A percentile compares a stretch with the other conserved stretches of the same genome.
These are phyloP conservation scores for Colletotrichum tabaci DNA, from an alignment of 2,329 filamentous ascomycete species.

Conservation along the genomic window DNA sequence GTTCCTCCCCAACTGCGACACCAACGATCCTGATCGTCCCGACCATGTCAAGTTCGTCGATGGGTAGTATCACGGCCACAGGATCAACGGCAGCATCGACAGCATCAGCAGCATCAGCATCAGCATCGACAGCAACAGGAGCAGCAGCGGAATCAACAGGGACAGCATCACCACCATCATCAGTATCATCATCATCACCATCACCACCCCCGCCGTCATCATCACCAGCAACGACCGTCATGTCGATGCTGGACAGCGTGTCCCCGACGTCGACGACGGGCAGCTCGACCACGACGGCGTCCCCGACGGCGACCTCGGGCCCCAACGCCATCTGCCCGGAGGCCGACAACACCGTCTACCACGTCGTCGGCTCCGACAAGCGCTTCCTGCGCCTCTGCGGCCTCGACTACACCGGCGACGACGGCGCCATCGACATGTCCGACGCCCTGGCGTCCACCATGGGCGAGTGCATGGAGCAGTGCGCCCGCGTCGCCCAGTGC, in stretches of 20 bases:
- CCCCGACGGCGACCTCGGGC: conserved; percentile 46
- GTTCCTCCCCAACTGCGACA: background rate
- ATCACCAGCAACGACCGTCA: conserved; percentile 20
- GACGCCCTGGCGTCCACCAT: conserved; percentile 56
- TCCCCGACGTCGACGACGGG: conserved; percentile 1
- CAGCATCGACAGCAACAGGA: too few relatives aligned
- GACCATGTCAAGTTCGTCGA: conserved; percentile 5
- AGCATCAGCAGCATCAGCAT: too few relatives aligned
- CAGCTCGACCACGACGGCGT: conserved; percentile 41
- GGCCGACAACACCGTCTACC: conserved; percentile 61
- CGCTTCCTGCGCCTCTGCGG: conserved; percentile 62
- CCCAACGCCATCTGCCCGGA: conserved; percentile 56
- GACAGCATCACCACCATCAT: too few relatives aligned
- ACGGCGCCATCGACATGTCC: conserved; percentile 53
- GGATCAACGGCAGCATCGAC: too few relatives aligned
- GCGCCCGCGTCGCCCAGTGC: conserved; percentile 57
- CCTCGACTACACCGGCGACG: conserved; percentile 59
- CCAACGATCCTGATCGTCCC: conserved; percentile 5
- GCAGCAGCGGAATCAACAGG: too few relatives aligned
- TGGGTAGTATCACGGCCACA: background rate
- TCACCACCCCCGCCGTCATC: too few relatives aligned
- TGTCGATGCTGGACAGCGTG: conserved; percentile 34
- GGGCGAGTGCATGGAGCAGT: conserved; percentile 61
- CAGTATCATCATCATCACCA: too few relatives aligned
- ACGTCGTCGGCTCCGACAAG: conserved; percentile 57